These are phyloP conservation scores for Scutellaria minor DNA, from an alignment of 257 asterid species.

Conservation along the genomic window DNA sequence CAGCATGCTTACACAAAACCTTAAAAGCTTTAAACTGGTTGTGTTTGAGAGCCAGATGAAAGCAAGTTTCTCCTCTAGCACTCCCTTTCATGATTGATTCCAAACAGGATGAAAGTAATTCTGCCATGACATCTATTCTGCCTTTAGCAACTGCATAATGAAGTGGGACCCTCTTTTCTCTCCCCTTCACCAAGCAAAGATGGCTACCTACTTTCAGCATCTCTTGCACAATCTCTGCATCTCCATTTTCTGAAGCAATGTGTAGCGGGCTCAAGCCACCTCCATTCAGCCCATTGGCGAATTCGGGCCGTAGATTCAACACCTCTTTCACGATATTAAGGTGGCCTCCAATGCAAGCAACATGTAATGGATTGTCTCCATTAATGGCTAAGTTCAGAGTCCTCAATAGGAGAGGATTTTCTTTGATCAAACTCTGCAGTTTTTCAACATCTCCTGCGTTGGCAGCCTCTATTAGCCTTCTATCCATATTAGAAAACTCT, in stretches of 20 bases:
- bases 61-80: conserved; percentile 45
- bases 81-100: conserved; percentile 40
- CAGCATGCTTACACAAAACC: conserved; percentile 31
- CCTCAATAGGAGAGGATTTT: conserved; percentile 29
- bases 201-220: conserved; percentile 34
- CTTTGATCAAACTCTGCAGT: conserved; percentile 32
- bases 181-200: conserved; percentile 46
- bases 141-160: conserved; percentile 49
- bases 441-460: conserved; percentile 30
- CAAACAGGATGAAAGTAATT: conserved; percentile 31
- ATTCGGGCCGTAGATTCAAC: conserved; percentile 27
- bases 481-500: conserved; percentile 26
- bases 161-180: conserved; percentile 45
- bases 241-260: conserved; percentile 46
- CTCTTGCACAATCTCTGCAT: conserved; percentile 44
- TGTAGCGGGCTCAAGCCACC: conserved; percentile 48
- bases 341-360: conserved; percentile 49
- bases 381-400: not conserved
- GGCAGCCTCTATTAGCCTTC: conserved; percentile 36
- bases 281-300: conserved; percentile 27
- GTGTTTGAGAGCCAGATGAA: conserved; percentile 45
- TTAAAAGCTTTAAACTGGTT: conserved; percentile 40
- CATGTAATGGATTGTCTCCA: conserved; percentile 40
- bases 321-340: conserved; percentile 29
- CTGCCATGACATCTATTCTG: conserved; percentile 30